Base-by-base conservation (phyloP, 345 rosid genomes). In the Atalantia buxifolia region DNA sequence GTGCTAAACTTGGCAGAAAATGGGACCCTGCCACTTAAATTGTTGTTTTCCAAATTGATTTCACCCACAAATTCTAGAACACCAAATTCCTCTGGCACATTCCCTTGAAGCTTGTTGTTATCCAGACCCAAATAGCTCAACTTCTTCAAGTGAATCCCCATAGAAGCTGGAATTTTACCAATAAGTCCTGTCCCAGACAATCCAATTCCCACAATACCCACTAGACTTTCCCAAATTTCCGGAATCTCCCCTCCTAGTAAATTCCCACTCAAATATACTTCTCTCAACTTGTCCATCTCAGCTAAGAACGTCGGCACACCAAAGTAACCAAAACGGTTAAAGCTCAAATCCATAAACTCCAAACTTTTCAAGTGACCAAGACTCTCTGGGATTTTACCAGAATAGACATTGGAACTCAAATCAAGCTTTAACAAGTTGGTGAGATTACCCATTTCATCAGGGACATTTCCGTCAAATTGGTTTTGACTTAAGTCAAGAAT, bases 41-140 rank as follows among this genome's bases (percentile, higher is more conserved):
- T 92, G 75, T 90, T 92, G 84, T 90, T 89, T 84, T 90, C 91
- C 80, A 90, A 80, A 77, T 90, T 88, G 81, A 90, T 88, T 80
- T 90, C 93, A 7, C 71, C 67, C 0, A 57, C 83, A 66, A 72
- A 84, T 3, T 87, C 85, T 75, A 88, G 40, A 56, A 65, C 33
- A 10, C 86, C 90, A 27, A 92, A 71, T 81, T 88, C 90, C 65
- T 79, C 75, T 0, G 93, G 94, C 79, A 92, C 83, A 55, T 76
- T 5, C 30, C 94, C 91, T 78, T 84, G 78, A 75, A 92, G 92
- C 35, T 73, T 86, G 83, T 89, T 92, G 84, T 87, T 84, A 38
- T 92, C 93, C 7, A 90, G 91, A 33, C 90, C 83, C 28, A 92
- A 62, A 75, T 81, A 89, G 72, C 83, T 73, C 45, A 90, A 72